Evolutionary conservation across 1,284 basidiomycete species (phyloP), one percentile per base, ranked within the genome.

Genomic region (Meripilus lineatus): DNA sequence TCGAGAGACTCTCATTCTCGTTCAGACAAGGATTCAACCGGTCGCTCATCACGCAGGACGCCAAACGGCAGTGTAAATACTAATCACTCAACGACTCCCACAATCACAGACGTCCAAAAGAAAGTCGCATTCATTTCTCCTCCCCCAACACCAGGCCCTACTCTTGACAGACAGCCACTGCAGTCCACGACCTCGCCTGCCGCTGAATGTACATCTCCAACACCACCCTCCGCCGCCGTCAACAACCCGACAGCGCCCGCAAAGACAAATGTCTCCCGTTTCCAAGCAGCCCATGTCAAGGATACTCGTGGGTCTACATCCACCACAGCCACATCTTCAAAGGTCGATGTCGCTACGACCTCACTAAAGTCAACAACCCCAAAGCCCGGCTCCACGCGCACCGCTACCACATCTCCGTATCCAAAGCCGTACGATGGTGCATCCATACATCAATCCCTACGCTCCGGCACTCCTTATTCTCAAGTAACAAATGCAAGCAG

Each of bases 81-180:
- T 11, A 56, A 62, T 38, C 61, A 47, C 47, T 63, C 64, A 17
- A 47, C 56, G 52, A 52, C 56, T 32, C n/a, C n/a, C n/a, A n/a
- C n/a, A n/a, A n/a, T n/a, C n/a, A 64, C 53, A 47, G 79, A 82
- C 51, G 68, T 77, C 23, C 78, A 77, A 56, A 89, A 89, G 71
- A 89, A 89, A 66, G 87, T 90, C 42, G 87, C 87, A 20, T 90
- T 90, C 66, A 73, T 86, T 55, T 88, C 86, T 20, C 86, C 85
- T 32, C 79, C 83, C 34, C 83, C 77, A 23, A 86, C 85, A 0
- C 77, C 77, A 18, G 68, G 63, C 46, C 63, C 68, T 55, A 53
- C 57, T 44, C 51, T 61, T 48, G 53, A 63, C 40, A 63, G 65
- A 38, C 53, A 61, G 43, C 60, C 71, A 46, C 63, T 65, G 49